These are phyloP conservation scores for Phyllachora maydis DNA, from an alignment of 2,329 filamentous ascomycete species.

Conservation along the genomic window DNA sequence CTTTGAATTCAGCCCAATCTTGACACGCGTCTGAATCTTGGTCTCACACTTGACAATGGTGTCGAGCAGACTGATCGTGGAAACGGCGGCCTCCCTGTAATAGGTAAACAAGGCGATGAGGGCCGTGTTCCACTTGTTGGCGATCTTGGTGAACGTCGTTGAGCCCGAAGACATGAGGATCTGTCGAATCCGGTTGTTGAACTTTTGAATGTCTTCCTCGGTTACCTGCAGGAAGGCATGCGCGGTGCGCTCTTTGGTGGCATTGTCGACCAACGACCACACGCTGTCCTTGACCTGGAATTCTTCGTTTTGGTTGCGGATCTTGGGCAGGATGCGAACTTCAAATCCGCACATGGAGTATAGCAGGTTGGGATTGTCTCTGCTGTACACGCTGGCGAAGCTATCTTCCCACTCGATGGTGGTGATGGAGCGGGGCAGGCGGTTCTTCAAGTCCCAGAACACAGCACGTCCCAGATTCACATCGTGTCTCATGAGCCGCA, in stretches of 20 bases:
- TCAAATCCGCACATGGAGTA: conserved; percentile 99
- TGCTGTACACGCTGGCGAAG: conserved; percentile 92
- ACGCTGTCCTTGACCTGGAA: conserved; percentile 96
- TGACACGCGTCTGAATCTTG: conserved; percentile 96
- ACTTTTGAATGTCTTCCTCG: conserved; percentile 94
- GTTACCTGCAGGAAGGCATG: conserved; percentile 96
- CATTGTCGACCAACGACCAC: conserved; percentile 93
- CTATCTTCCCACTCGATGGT: conserved; percentile 99
- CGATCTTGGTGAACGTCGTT: conserved; percentile 98
- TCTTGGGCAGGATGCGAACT: conserved; percentile 89
- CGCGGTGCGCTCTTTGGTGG: conserved; percentile 88
- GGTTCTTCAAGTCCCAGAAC: conserved; percentile 98
- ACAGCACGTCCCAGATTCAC: conserved; percentile 94
- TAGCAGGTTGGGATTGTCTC: conserved; percentile 88
- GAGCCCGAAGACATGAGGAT: conserved; percentile 99
- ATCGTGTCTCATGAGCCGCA: conserved; percentile 97
- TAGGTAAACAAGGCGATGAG: conserved; percentile 96
- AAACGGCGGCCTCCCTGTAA: conserved; percentile 92
- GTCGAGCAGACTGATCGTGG: conserved; percentile 81
- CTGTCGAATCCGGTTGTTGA: conserved; percentile 96
- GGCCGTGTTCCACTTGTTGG: conserved; percentile 99
- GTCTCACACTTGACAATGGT: conserved; percentile 99
- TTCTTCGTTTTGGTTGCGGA: conserved; percentile 84
- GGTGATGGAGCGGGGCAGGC: conserved; percentile 79
- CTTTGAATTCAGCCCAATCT: conserved; percentile 97